These are phyloP conservation scores for Amanita polypyramis DNA, from an alignment of 768 basidiomycete species.

Conservation along the genomic window DNA sequence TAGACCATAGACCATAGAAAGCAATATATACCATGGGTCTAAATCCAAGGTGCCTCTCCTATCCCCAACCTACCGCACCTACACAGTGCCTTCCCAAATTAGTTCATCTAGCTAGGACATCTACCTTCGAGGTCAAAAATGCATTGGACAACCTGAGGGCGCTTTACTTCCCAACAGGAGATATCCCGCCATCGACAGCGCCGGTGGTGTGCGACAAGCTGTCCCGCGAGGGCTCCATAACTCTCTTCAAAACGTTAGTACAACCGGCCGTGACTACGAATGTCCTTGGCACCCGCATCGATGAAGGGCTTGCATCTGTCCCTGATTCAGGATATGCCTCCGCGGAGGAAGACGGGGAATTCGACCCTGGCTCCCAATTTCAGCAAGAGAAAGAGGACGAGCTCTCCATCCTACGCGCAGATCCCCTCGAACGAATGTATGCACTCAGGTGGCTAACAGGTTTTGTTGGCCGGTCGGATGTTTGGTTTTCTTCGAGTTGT, in stretches of 20 bases:
- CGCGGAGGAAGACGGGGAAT: conserved; percentile 49
- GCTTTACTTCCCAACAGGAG: conserved; percentile 40
- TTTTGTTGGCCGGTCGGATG: conserved; percentile 49
- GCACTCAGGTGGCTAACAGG: conserved; percentile 70
- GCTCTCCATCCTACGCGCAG: conserved; percentile 37
- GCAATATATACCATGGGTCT: background rate
- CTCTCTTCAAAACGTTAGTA: conserved; percentile 28
- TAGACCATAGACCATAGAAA: conserved; percentile 2
- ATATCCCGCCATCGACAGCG: conserved; percentile 16
- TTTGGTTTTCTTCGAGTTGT: conserved; percentile 28
- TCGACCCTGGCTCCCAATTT: conserved; percentile 15
- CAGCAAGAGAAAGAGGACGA: conserved; percentile 3
- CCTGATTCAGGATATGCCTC: conserved; percentile 77
- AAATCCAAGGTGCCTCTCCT: too few species aligned
- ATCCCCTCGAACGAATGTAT: conserved; percentile 56
- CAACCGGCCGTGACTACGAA: too few species aligned
- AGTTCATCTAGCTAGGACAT: conserved; percentile 23
- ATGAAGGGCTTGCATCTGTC: conserved; percentile 13
- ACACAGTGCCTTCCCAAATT: conserved; percentile 50
- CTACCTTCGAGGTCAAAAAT: conserved; percentile 24
- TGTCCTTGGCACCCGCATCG: background rate
- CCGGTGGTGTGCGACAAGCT: too few species aligned
- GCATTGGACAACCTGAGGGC: conserved; percentile 34
- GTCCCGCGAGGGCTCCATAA: conserved; percentile 16
- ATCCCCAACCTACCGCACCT: conserved; percentile 23